Conservation (phyloP, 2,329 filamentous ascomycete species). For the Phyllosticta citriasiana region DNA sequence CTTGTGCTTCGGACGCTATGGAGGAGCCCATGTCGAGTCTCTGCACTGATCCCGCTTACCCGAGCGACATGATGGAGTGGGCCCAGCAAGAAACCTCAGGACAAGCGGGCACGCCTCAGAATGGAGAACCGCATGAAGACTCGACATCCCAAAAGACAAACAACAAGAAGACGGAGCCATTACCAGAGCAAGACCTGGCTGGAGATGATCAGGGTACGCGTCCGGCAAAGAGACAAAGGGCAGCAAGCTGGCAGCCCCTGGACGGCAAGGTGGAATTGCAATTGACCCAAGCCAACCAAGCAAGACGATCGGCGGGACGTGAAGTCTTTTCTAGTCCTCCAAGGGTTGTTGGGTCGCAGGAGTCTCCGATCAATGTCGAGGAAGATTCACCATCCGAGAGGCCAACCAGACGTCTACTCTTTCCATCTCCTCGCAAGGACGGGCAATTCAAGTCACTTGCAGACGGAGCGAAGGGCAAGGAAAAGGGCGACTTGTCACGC, state of each 20-base stretch:
- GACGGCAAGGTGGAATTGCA: conserved; percentile 8
- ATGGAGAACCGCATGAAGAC: not conserved
- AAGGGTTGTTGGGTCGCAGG: conserved; percentile 37
- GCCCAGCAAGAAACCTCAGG: not conserved
- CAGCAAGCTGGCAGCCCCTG: conserved; percentile 1
- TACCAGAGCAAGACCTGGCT: conserved; percentile 20
- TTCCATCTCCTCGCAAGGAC: conserved; percentile 64
- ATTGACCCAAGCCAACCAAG: conserved; percentile 14
- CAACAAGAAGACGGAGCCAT: not conserved
- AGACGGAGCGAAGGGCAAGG: not conserved
- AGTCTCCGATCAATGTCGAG: conserved; percentile 40
- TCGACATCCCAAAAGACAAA: not conserved
- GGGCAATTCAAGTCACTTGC: conserved; percentile 52
- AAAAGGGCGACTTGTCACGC: not conserved
- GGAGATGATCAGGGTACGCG: conserved; percentile 26
- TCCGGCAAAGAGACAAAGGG: conserved; percentile 19
- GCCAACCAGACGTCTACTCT: conserved; percentile 57
- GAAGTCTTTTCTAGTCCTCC: conserved; percentile 54
- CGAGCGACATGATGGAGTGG: conserved; percentile 3
- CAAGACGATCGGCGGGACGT: conserved; percentile 37
- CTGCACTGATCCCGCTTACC: conserved; percentile 1
- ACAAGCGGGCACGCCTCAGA: not conserved
- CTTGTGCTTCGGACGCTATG: not conserved
- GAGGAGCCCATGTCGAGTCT: conserved; percentile 1
- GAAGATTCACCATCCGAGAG: conserved; percentile 42